phyloP scores from a whole-genome alignment of 2,329 filamentous ascomycete species.

The Clarireedia hainanense region DNA sequence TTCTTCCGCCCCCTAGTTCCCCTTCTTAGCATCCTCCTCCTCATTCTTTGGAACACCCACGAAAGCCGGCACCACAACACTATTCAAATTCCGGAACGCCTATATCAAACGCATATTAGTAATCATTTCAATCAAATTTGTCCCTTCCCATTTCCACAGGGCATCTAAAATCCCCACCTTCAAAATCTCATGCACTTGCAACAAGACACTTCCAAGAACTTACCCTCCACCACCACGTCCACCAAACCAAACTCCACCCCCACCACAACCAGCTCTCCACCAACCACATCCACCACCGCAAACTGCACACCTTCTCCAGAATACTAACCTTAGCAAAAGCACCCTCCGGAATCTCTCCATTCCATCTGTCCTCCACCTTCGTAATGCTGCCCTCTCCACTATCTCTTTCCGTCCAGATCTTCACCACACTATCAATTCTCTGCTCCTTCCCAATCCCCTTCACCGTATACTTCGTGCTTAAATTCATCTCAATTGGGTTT shows the following conservation, averaged over 20 bases:
- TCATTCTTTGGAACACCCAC: constrained; percentile 45
- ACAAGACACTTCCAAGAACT: neutral
- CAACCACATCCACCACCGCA: neutral
- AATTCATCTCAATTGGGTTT: constrained; percentile 52
- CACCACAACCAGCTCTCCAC: neutral
- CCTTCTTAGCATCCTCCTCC: constrained; percentile 40
- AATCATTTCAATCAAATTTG: constrained; percentile 29
- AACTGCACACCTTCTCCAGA: neutral
- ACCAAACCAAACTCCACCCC: neutral
- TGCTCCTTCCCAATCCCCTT: constrained; percentile 46
- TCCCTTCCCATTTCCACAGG: constrained; percentile 1
- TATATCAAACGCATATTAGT: constrained; percentile 22
- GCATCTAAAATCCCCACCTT: no score
- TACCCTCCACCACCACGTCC: constrained; percentile 22
- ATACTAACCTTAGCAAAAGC: constrained; percentile 42
- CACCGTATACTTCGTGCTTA: constrained; percentile 44
- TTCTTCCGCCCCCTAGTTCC: neutral
- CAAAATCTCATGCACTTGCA: no score
- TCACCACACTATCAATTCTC: constrained; percentile 39
- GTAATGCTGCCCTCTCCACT: constrained; percentile 35
- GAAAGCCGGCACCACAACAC: constrained; percentile 42
- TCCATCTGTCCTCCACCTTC: constrained; percentile 48
- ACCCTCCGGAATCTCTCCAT: constrained; percentile 43
- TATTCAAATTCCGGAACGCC: constrained; percentile 45
- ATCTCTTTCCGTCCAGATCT: constrained; percentile 36